These are phyloP conservation scores for Takakia lepidozioides DNA, from an alignment of 225 moss, liverwort and hornwort genomes.

Conservation along the genomic window DNA sequence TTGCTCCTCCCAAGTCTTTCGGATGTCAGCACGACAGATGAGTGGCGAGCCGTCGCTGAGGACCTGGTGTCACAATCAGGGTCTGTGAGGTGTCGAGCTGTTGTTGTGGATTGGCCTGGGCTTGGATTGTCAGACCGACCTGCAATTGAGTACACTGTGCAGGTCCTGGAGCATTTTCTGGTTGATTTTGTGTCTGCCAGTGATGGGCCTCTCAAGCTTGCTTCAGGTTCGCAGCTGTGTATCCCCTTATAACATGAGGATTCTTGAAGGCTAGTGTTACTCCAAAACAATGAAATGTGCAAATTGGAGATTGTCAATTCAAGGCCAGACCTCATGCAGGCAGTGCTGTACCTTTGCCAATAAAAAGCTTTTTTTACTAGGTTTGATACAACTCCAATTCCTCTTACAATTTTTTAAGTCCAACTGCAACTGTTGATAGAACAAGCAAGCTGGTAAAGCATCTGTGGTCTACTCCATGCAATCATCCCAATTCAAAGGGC, in stretches of 20 bases:
- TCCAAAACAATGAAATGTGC: too few relatives aligned
- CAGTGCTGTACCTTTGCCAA: too few relatives aligned
- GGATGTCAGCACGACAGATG: slow-evolving; percentile 92
- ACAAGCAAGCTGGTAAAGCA: too few relatives aligned
- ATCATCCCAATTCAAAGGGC: too few relatives aligned
- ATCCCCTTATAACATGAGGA: slow-evolving; percentile 68
- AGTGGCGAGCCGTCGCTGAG: slow-evolving; percentile 77
- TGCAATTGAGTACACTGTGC: slow-evolving; percentile 63
- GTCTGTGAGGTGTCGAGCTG: slow-evolving; percentile 31
- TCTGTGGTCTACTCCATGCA: too few relatives aligned
- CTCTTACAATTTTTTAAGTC: too few relatives aligned
- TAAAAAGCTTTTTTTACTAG: too few relatives aligned
- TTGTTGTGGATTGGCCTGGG: slow-evolving; percentile 89
- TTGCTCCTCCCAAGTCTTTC: slow-evolving; percentile 73
- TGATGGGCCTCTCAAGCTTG: slow-evolving; percentile 53
- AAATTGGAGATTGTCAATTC: too few relatives aligned
- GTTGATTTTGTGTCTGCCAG: slow-evolving; percentile 56
- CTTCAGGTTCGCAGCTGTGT: slow-evolving; percentile 52
- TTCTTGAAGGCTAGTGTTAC: too few relatives aligned
- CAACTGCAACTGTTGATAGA: too few relatives aligned
- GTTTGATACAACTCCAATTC: too few relatives aligned
- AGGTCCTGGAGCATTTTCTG: slow-evolving; percentile 63
- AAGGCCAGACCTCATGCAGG: too few relatives aligned
- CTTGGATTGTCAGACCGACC: slow-evolving; percentile 81
- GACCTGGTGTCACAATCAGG: slow-evolving; percentile 36